phyloP scores from a whole-genome alignment of 768 basidiomycete genomes.

The Lyophyllum decastes region DNA sequence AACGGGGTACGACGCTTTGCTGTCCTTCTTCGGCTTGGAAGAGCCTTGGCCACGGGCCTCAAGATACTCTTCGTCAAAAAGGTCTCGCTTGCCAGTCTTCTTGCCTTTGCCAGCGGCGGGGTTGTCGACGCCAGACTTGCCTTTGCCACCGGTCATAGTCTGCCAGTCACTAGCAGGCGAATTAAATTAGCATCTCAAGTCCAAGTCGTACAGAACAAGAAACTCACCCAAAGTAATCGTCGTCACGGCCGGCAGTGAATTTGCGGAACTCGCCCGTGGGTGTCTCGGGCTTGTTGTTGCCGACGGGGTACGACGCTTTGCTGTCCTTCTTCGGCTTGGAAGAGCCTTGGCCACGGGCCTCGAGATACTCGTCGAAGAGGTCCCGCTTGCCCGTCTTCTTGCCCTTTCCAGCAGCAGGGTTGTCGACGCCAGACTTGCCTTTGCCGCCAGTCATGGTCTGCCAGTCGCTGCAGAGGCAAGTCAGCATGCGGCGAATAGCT shows the following conservation, averaged over 20 bases:
- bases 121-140: conserved; percentile 7
- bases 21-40: neutral
- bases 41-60: neutral
- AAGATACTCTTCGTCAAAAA: neutral
- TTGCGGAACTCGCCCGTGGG: conserved; percentile 6
- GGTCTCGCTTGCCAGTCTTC: neutral
- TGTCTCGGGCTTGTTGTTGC: conserved; percentile 5
- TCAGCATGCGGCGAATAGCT: neutral
- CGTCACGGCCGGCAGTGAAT: conserved; percentile 1
- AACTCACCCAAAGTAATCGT: too few relatives aligned
- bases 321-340: conserved; percentile 2
- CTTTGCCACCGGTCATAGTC: conserved; percentile 6
- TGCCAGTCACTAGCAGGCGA: neutral
- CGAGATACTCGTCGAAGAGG: neutral
- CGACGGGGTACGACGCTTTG: conserved; percentile 1
- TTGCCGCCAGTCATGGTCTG: conserved; percentile 1
- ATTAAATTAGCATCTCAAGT: too few relatives aligned
- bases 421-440: neutral
- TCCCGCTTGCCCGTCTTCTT: neutral
- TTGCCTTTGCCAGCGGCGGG: conserved; percentile 8
- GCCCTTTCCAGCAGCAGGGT: conserved; percentile 4
- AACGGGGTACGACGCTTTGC: neutral
- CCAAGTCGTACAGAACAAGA: too few relatives aligned
- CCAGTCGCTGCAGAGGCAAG: neutral
- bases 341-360: neutral